phyloP scores from a whole-genome alignment of 495 filamentous ascomycete species.

The Daldinia caldariorum region DNA sequence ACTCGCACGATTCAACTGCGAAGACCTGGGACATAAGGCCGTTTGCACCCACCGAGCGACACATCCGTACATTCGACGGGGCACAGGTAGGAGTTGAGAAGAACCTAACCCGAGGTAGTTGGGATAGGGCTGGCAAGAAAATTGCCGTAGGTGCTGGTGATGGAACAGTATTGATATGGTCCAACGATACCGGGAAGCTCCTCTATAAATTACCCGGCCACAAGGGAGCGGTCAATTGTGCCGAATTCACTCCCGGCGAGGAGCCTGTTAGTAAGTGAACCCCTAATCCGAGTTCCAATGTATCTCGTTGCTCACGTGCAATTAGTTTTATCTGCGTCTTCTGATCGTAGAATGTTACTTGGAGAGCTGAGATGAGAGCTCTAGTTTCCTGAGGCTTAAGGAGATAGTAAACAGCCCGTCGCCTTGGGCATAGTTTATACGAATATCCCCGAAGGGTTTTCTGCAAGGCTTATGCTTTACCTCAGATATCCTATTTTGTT shows the following conservation, averaged over 20 bases:
- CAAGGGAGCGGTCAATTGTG: constrained; percentile 94
- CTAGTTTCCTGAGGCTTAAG: background rate
- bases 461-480: background rate
- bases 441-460: background rate
- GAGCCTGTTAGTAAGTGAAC: constrained; percentile 86
- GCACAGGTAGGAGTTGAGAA: constrained; percentile 88
- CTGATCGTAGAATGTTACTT: constrained; percentile 80
- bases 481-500: background rate
- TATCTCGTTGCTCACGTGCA: constrained; percentile 6
- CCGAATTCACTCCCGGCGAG: constrained; percentile 81
- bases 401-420: background rate
- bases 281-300: background rate
- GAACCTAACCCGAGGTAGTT: constrained; percentile 90
- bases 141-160: constrained; percentile 92
- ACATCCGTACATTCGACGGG: constrained; percentile 86
- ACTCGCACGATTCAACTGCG: constrained; percentile 92
- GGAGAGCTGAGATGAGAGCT: constrained; percentile 72
- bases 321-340: constrained; percentile 84
- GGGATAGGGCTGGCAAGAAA: constrained; percentile 85
- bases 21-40: constrained; percentile 96
- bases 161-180: constrained; percentile 91
- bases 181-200: constrained; percentile 80
- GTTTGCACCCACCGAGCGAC: constrained; percentile 87
- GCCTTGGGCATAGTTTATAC: background rate
- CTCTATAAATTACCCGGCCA: constrained; percentile 95